These are phyloP conservation scores for Spencermartinsiella ligniputridi DNA, from an alignment of 1,139 yeast species.

Conservation along the genomic window DNA sequence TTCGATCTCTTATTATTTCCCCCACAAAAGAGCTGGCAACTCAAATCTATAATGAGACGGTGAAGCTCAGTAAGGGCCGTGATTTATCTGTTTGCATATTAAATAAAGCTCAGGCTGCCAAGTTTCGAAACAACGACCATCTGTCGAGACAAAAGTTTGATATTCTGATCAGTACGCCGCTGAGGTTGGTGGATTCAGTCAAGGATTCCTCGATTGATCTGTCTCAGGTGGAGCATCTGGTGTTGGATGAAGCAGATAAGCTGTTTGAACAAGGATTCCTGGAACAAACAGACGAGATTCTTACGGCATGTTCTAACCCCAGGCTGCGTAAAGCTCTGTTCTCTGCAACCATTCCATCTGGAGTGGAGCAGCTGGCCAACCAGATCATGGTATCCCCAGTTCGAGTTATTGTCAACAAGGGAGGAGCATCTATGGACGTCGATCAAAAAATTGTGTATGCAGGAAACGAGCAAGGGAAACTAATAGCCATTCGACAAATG, in stretches of 20 bases:
- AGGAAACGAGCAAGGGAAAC: constrained; percentile 92
- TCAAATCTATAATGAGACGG: constrained; percentile 74
- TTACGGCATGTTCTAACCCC: constrained; percentile 59
- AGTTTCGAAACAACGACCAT: constrained; percentile 51
- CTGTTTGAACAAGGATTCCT: constrained; percentile 86
- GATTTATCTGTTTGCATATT: constrained; percentile 62
- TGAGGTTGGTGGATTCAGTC: constrained; percentile 76
- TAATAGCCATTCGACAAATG: constrained; percentile 86
- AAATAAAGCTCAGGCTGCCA: constrained; percentile 71
- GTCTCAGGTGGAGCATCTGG: constrained; percentile 61
- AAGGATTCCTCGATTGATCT: constrained; percentile 57
- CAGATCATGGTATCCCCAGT: constrained; percentile 81
- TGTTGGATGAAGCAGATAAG: constrained; percentile 95
- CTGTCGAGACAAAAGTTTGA: constrained; percentile 65
- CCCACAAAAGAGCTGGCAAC: constrained; percentile 92
- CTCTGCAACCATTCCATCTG: constrained; percentile 94
- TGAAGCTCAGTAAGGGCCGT: constrained; percentile 46
- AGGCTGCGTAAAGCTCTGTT: constrained; percentile 64
- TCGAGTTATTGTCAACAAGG: constrained; percentile 88
- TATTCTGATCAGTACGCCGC: constrained; percentile 80
- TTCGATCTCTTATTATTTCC: constrained; percentile 75
- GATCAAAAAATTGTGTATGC: constrained; percentile 83
- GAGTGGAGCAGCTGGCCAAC: constrained; percentile 84
- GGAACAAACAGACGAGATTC: constrained; percentile 83
- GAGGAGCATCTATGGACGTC: constrained; percentile 81